phyloP scores from a whole-genome alignment of 768 basidiomycete species.

The Psilocybe tampanensis region DNA sequence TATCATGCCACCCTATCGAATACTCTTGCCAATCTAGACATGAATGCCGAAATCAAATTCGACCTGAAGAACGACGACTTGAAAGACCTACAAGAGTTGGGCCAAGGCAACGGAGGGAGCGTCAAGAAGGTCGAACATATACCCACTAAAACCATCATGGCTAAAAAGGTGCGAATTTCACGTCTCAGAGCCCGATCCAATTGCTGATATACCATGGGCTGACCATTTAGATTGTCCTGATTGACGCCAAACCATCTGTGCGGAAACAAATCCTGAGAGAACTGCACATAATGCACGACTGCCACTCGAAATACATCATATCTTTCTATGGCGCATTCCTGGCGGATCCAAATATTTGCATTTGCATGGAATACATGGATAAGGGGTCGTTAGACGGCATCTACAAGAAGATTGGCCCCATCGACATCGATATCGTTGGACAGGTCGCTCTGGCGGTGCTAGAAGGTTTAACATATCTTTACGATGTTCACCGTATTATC shows the following conservation, averaged over 20 bases:
- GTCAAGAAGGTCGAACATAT: constrained; percentile 95
- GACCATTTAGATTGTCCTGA: constrained; percentile 78
- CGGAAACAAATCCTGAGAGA: constrained; percentile 98
- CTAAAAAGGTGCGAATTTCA: constrained; percentile 79
- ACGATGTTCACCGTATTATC: constrained; percentile 97
- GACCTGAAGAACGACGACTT: constrained; percentile 90
- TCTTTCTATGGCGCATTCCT: constrained; percentile 98
- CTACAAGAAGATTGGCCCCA: constrained; percentile 93
- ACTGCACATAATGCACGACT: constrained; percentile 99
- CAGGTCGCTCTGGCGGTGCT: constrained; percentile 95
- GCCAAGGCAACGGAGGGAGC: constrained; percentile 96
- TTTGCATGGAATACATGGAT: constrained; percentile 98
- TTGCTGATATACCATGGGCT: constrained; percentile 2
- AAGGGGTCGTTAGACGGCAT: constrained; percentile 93
- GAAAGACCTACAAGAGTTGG: constrained; percentile 87
- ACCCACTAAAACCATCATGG: constrained; percentile 93
- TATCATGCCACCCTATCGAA: constrained; percentile 82
- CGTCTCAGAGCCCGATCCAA: neutral
- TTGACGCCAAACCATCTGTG: constrained; percentile 95
- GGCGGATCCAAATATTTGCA: constrained; percentile 97
- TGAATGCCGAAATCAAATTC: constrained; percentile 83
- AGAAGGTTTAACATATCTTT: constrained; percentile 94
- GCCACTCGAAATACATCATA: constrained; percentile 90
- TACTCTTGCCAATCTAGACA: constrained; percentile 84
- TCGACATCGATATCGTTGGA: constrained; percentile 90